Conservation (phyloP, 1,284 basidiomycete species). For the Trichosporon coremiiforme region DNA sequence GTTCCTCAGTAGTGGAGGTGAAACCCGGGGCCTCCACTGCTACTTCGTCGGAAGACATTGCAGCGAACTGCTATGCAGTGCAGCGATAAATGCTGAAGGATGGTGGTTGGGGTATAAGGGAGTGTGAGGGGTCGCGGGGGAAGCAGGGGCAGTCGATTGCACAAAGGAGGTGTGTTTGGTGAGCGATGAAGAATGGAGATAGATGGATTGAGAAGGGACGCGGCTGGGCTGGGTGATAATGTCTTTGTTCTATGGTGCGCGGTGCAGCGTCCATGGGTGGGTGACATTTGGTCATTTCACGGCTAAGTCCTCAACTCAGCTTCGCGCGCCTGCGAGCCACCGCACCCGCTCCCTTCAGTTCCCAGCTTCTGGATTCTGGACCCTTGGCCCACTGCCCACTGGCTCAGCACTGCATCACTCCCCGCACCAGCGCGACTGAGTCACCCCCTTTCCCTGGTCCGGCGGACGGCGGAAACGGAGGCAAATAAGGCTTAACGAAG, state of each 20-base stretch:
- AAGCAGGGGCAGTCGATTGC: background rate
- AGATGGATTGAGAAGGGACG: background rate
- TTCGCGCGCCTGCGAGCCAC: slow-evolving; percentile 3
- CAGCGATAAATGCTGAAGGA: background rate
- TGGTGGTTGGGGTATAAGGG: background rate
- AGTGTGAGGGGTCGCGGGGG: background rate
- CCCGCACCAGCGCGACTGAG: background rate
- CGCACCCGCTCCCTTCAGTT: background rate
- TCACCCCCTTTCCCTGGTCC: background rate
- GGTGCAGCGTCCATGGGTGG: background rate
- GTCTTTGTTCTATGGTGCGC: slow-evolving; percentile 12
- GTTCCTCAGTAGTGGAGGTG: slow-evolving; percentile 25
- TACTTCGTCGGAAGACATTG: slow-evolving; percentile 21
- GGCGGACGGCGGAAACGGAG: slow-evolving; percentile 4
- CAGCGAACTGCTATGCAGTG: slow-evolving; percentile 10
- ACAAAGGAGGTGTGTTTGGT: background rate
- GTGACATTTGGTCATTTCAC: slow-evolving; percentile 14
- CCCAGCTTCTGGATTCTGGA: background rate
- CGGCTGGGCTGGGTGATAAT: slow-evolving; percentile 14
- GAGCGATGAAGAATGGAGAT: slow-evolving; percentile 7
- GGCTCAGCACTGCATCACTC: too few species aligned
- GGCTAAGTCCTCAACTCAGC: slow-evolving; percentile 16
- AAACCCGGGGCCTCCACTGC: slow-evolving; percentile 26
- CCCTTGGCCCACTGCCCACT: slow-evolving; percentile 4
- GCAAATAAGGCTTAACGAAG: background rate